Conservation (phyloP, 176 grass and related monocot genomes). For the Avena insularis region DNA sequence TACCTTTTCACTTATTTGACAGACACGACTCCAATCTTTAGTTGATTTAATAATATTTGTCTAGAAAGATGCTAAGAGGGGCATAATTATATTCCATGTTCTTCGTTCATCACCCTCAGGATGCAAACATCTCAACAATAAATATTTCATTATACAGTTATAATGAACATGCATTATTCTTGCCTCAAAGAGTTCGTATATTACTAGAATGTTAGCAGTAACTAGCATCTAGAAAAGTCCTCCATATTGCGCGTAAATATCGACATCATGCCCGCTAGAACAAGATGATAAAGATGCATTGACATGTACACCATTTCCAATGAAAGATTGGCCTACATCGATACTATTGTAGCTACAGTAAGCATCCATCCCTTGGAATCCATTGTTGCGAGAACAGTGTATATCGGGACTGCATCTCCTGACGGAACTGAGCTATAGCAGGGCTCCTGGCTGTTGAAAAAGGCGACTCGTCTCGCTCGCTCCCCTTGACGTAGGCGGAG, state of each 20-base stretch:
- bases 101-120: neutral
- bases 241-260: neutral
- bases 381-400: neutral
- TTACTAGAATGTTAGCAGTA: neutral
- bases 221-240: neutral
- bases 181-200: neutral
- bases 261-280: too few species aligned
- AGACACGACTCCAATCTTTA: too few species aligned
- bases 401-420: too few species aligned
- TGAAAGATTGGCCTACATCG: neutral
- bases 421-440: too few species aligned
- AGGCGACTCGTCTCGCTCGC: too few species aligned
- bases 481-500: too few species aligned
- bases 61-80: neutral
- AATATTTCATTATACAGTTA: neutral
- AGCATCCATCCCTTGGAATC: neutral
- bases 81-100: neutral
- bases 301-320: neutral
- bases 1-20: too few species aligned
- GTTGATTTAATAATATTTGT: too few species aligned
- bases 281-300: too few species aligned
- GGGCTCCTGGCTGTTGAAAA: too few species aligned
- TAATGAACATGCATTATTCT: neutral
- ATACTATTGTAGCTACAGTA: neutral
- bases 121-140: neutral